Base-by-base conservation (phyloP, 176 grass and related monocot genomes). In the Triticum monococcum region DNA sequence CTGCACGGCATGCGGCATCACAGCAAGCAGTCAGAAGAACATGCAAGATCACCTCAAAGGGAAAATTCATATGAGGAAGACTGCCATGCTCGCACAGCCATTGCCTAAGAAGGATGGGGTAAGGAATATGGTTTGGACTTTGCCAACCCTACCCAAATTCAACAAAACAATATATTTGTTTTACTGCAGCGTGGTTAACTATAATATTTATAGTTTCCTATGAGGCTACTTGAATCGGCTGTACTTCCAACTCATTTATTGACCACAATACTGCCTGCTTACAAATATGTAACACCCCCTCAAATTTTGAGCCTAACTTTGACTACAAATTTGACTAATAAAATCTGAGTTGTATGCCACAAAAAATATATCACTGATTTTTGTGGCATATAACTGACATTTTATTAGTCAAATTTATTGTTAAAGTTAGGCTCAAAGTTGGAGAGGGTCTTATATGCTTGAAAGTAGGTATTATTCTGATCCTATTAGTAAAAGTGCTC, bases 41-140 rank as follows among this genome's bases (percentile, higher is more conserved):
- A n/a, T 38, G 68, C 68, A 23, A 38, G 68, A 71, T 71, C 68
- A 71, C 68, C 68, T 71, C 35, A 22, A 71, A n/a, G 35, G 68
- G 4, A 71, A 40, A 71, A 36, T 23, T 22, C 68, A 71, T 35
- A 38, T 0, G 68, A 71, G 20, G 68, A 71, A 71, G 68, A 22
- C 20, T 22, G 4, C 20, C 18, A 71, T 2, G 18, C 9, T 71
- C 18, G 4, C 4, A 4, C 33, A n/a, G 17, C 4, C 9, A 71
- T 6, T 23, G 10, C 20, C 9, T 36, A 71, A 71, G 68, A 20
- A 40, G 18, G 20, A 71, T 37, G 9, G 22, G 68, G 68, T 71
- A 71, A 71, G 33, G 20, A 71, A 71, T 38, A 40, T 71, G 68
- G 35, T 71, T 71, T 71, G 18, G 68, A 71, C 35, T 71, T 23